A percentile compares a stretch with the other conserved stretches of the same genome.
Evolutionary conservation across 177 flowering plant genomes (phyloP).

Genomic region (Vitis hybrid): DNA sequence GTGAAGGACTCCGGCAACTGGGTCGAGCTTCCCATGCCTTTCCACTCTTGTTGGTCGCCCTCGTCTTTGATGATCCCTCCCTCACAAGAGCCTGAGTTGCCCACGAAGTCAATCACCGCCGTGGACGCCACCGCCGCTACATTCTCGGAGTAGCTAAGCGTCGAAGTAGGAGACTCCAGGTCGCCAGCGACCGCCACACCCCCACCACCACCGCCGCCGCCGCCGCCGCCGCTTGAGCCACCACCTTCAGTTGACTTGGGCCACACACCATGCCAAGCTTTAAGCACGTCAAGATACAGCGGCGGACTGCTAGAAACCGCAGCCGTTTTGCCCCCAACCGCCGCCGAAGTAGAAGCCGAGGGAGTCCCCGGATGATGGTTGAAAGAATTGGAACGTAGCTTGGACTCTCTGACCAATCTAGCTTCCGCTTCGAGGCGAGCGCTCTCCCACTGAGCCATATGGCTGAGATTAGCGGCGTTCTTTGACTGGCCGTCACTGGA

Average conservation of each 20-base stretch:
- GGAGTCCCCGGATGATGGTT: conserved; percentile 7
- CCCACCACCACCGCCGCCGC: conserved; percentile 5
- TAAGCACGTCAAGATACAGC: conserved; percentile 35
- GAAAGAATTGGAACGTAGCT: conserved; percentile 43
- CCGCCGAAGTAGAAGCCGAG: conserved; percentile 9
- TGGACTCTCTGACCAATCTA: conserved; percentile 77
- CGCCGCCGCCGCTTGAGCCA: conserved; percentile 3
- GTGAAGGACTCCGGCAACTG: conserved; percentile 24
- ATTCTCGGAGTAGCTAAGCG: conserved; percentile 47
- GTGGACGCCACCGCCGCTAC: conserved; percentile 25
- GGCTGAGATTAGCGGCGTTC: conserved; percentile 76
- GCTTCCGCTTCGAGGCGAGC: conserved; percentile 98
- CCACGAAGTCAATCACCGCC: conserved; percentile 36
- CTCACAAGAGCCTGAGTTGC: conserved; percentile 30
- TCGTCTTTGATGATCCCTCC: conserved; percentile 37
- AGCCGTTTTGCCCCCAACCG: background rate
- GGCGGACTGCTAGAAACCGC: conserved; percentile 8
- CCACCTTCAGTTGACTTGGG: conserved; percentile 14
- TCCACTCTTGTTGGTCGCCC: conserved; percentile 37
- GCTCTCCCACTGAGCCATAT: conserved; percentile 98
- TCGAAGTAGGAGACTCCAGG: conserved; percentile 72
- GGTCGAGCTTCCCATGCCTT: conserved; percentile 12
- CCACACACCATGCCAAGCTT: conserved; percentile 43
- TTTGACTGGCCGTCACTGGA: conserved; percentile 49
- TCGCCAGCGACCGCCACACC: conserved; percentile 8